Evolutionary conservation across 2,329 filamentous ascomycete species (phyloP).

Genomic region (Salinomyces thailandicus): DNA sequence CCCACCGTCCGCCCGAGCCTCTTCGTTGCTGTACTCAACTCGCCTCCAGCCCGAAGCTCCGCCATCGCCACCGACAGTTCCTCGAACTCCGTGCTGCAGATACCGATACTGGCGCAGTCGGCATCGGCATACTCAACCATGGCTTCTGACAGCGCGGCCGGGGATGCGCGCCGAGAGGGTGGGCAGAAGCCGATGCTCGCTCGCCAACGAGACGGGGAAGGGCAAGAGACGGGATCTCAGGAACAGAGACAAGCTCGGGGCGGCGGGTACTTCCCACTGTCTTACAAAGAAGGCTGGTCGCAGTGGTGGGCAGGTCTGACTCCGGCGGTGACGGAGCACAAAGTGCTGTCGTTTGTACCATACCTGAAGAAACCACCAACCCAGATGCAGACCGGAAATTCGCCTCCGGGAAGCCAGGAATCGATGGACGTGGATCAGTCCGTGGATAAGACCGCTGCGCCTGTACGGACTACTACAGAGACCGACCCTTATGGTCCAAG

Average conservation of each 20-base stretch:
- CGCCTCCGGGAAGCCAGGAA: slow-evolving; percentile 33
- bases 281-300: slow-evolving; percentile 81
- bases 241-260: slow-evolving; percentile 7
- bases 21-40: slow-evolving; percentile 4
- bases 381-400: slow-evolving; percentile 53
- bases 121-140: slow-evolving; percentile 18
- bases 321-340: slow-evolving; percentile 73
- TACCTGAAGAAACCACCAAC: slow-evolving; percentile 63
- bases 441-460: slow-evolving; percentile 27
- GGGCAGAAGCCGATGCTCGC: slow-evolving; percentile 26
- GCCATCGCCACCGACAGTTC: background rate
- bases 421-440: slow-evolving; percentile 28
- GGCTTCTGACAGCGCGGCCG: slow-evolving; percentile 18
- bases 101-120: background rate
- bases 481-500: slow-evolving; percentile 76
- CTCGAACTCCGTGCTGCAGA: background rate
- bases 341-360: slow-evolving; percentile 76
- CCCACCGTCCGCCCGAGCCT: slow-evolving; percentile 6
- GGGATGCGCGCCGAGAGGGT: slow-evolving; percentile 8
- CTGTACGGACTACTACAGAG: slow-evolving; percentile 32
- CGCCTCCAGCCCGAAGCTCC: background rate
- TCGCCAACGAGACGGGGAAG: slow-evolving; percentile 19
- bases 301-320: slow-evolving; percentile 93
- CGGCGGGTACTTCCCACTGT: slow-evolving; percentile 57
- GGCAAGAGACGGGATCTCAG: slow-evolving; percentile 2